Percentiles rank a stretch among this genome's conserved stretches.
Conservation (phyloP, 805 yeast genomes). For the Wickerhamomyces mucosus region DNA sequence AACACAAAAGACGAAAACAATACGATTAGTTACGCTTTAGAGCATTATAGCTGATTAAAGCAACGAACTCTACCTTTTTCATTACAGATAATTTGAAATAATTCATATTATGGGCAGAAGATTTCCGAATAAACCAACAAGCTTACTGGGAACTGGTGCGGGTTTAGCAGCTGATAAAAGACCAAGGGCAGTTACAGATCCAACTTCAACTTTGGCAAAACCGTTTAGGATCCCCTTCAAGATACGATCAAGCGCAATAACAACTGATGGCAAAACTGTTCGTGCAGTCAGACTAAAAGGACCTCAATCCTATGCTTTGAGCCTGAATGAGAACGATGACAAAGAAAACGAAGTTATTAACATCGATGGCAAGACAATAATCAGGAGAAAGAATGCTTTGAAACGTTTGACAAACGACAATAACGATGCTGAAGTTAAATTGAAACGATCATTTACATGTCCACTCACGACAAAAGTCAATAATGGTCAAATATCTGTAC, state of each 20-base stretch:
- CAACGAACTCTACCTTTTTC: too few species aligned
- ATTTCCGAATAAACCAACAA: conserved; percentile 33
- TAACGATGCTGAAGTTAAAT: conserved; percentile 27
- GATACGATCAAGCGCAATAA: conserved; percentile 16
- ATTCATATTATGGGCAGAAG: conserved; percentile 24
- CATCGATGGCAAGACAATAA: conserved; percentile 20
- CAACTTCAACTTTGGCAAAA: conserved; percentile 41
- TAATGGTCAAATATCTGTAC: conserved; percentile 19
- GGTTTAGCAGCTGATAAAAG: conserved; percentile 49
- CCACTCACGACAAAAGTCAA: conserved; percentile 39
- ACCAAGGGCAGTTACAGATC: conserved; percentile 44
- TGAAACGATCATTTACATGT: conserved; percentile 44
- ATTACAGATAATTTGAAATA: too few species aligned
- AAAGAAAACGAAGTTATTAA: conserved; percentile 27
- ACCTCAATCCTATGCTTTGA: conserved; percentile 29
- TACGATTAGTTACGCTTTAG: too few species aligned
- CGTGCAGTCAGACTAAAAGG: conserved; percentile 25
- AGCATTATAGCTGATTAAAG: too few species aligned
- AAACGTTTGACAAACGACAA: conserved; percentile 37
- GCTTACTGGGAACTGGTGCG: conserved; percentile 59
- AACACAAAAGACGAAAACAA: too few species aligned
- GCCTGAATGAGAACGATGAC: conserved; percentile 19
- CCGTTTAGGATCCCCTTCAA: conserved; percentile 65
- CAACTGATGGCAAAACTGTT: conserved; percentile 13
- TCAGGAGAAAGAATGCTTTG: conserved; percentile 48